These are phyloP conservation scores for Arthromyces matolae DNA, from an alignment of 768 basidiomycete species.

Conservation along the genomic window DNA sequence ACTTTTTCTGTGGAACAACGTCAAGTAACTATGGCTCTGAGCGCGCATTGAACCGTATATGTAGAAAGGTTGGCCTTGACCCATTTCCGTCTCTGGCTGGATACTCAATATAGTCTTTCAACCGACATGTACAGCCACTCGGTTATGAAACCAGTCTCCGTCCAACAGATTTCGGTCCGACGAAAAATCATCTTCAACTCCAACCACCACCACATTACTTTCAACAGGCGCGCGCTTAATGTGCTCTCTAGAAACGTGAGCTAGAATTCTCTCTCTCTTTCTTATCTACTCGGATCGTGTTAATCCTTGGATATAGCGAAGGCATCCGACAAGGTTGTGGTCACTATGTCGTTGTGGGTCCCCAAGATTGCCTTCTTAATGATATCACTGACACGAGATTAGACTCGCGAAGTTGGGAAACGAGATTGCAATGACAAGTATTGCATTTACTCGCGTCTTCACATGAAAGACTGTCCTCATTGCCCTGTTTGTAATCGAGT, in stretches of 20 bases:
- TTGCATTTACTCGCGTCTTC: conserved; percentile 34
- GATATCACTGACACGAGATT: conserved; percentile 12
- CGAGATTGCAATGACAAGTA: conserved; percentile 50
- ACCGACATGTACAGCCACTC: conserved; percentile 11
- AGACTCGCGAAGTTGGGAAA: conserved; percentile 51
- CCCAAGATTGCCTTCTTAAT: conserved; percentile 8
- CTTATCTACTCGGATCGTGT: no score
- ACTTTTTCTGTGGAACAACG: not conserved
- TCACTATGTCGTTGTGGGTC: conserved; percentile 68
- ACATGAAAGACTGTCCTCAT: conserved; percentile 32
- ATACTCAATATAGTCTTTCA: no score
- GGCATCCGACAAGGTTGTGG: conserved; percentile 76
- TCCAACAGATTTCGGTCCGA: no score
- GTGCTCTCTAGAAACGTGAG: conserved; percentile 58
- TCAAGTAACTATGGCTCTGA: no score
- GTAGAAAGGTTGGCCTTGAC: no score
- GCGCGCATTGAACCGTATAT: no score
- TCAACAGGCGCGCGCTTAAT: conserved; percentile 24
- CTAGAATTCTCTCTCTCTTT: no score
- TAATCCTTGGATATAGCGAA: conserved; percentile 44
- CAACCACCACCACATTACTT: conserved; percentile 4
- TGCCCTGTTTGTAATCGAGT: conserved; percentile 45
- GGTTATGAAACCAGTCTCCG: not conserved
- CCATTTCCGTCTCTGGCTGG: no score
- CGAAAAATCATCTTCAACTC: conserved; percentile 1